Evolutionary conservation across 176 grass and related monocot species (phyloP).

Genomic region (Paspalum notatum): DNA sequence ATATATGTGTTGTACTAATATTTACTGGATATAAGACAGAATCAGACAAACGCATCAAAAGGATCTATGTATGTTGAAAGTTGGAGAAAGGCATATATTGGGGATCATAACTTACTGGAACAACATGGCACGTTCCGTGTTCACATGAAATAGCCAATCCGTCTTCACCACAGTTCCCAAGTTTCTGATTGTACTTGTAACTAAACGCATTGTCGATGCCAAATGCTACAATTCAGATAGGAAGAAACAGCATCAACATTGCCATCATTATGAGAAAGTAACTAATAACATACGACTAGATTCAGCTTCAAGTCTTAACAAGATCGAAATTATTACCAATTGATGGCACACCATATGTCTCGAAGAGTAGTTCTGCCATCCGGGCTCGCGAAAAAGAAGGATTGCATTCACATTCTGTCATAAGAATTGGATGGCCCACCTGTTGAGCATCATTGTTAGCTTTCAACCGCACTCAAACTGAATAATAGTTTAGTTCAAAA

Average conservation of each 20-base stretch:
- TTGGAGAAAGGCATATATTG: constrained; percentile 28
- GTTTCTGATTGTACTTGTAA: constrained; percentile 94
- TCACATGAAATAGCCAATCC: constrained; percentile 83
- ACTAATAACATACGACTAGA: constrained; percentile 17
- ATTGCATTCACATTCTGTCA: constrained; percentile 97
- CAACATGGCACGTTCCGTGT: constrained; percentile 79
- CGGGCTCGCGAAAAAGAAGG: constrained; percentile 85
- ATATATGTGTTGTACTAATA: constrained; percentile 19
- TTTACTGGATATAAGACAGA: constrained; percentile 19
- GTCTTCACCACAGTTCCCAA: constrained; percentile 91
- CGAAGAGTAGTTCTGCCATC: constrained; percentile 98
- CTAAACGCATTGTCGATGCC: constrained; percentile 86
- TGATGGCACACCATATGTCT: constrained; percentile 91
- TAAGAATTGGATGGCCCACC: constrained; percentile 95
- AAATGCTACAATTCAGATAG: constrained; percentile 67
- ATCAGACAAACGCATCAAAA: constrained; percentile 27
- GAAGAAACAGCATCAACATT: constrained; percentile 24
- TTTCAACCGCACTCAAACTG: constrained; percentile 20
- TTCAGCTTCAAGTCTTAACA: constrained; percentile 40
- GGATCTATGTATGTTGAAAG: constrained; percentile 2
- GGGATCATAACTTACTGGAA: constrained; percentile 76
- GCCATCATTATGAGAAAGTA: not conserved
- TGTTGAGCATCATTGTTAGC: constrained; percentile 54
- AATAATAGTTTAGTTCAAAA: constrained; percentile 34
- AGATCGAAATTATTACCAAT: constrained; percentile 63